Percentiles rank a stretch among this genome's conserved stretches.
phyloP scores from a whole-genome alignment of 1,284 basidiomycete species.

The Tylopilus sp. region DNA sequence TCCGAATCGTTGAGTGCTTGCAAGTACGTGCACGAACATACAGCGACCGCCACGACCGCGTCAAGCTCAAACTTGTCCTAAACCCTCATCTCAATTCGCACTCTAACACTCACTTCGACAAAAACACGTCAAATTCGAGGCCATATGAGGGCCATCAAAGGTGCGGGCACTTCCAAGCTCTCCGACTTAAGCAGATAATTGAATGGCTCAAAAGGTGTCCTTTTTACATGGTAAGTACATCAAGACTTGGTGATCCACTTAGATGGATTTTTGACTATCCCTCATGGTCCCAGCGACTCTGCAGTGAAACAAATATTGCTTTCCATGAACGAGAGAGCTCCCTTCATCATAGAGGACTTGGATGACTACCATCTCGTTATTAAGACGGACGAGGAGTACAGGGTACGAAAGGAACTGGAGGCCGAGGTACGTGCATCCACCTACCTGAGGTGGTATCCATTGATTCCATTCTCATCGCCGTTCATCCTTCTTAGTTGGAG shows the following conservation, averaged over 20 bases:
- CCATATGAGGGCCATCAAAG: constrained; percentile 74
- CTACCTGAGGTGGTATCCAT: background rate
- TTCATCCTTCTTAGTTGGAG: constrained; percentile 37
- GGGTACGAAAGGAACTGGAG: constrained; percentile 79
- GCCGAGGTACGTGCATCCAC: constrained; percentile 64
- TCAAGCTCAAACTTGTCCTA: too few relatives aligned
- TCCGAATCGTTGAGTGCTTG: too few relatives aligned
- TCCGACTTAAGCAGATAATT: constrained; percentile 12
- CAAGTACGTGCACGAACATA: too few relatives aligned
- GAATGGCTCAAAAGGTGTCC: constrained; percentile 61
- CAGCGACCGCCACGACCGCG: background rate
- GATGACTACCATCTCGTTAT: constrained; percentile 89
- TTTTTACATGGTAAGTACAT: constrained; percentile 75
- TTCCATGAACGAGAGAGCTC: constrained; percentile 81
- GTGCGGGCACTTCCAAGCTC: too few relatives aligned
- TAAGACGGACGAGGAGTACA: constrained; percentile 83
- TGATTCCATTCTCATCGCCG: too few relatives aligned
- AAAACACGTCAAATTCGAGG: background rate
- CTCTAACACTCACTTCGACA: constrained; percentile 4
- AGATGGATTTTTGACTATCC: constrained; percentile 2
- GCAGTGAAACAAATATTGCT: constrained; percentile 93
- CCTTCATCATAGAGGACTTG: constrained; percentile 89
- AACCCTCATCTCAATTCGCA: constrained; percentile 23
- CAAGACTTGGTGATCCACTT: background rate
- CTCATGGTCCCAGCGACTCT: constrained; percentile 69